Conservation (phyloP, 768 basidiomycete genomes). For the Rubroboletus pulcherrimus region DNA sequence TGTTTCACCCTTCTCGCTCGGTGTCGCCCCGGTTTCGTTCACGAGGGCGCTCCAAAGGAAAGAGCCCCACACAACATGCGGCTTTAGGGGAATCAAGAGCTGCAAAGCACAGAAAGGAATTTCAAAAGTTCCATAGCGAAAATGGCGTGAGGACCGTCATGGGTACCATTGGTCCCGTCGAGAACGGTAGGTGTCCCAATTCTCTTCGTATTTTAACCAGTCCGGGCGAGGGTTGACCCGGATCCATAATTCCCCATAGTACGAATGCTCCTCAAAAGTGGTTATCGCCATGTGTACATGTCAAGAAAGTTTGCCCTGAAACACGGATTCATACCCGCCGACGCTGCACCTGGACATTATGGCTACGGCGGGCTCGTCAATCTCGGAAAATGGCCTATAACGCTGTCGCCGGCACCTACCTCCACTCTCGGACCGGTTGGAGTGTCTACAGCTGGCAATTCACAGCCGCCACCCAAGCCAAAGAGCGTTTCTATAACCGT, state of each 20-base stretch:
- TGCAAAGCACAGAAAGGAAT: constrained; percentile 68
- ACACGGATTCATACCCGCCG: constrained; percentile 83
- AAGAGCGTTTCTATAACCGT: constrained; percentile 55
- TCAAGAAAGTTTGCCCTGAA: constrained; percentile 88
- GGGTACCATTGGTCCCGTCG: constrained; percentile 88
- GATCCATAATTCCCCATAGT: constrained; percentile 40
- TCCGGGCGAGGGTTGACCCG: neutral
- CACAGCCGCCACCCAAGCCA: constrained; percentile 19
- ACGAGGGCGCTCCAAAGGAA: constrained; percentile 40
- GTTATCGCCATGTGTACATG: constrained; percentile 93
- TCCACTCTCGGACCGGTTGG: neutral
- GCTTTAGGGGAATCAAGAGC: constrained; percentile 40
- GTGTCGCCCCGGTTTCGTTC: constrained; percentile 31
- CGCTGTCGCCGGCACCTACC: constrained; percentile 38
- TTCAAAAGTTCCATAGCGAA: constrained; percentile 82
- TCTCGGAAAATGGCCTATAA: constrained; percentile 86
- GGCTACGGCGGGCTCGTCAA: constrained; percentile 91
- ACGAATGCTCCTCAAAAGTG: constrained; percentile 89
- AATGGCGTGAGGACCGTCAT: constrained; percentile 92
- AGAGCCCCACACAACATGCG: constrained; percentile 31
- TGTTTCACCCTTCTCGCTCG: constrained; percentile 39
- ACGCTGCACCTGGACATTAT: constrained; percentile 85
- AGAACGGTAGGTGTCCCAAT: constrained; percentile 56
- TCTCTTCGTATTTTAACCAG: neutral
- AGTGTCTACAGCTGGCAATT: neutral